Conservation (phyloP, 805 yeast species). For the Suhomyces prunicola region DNA sequence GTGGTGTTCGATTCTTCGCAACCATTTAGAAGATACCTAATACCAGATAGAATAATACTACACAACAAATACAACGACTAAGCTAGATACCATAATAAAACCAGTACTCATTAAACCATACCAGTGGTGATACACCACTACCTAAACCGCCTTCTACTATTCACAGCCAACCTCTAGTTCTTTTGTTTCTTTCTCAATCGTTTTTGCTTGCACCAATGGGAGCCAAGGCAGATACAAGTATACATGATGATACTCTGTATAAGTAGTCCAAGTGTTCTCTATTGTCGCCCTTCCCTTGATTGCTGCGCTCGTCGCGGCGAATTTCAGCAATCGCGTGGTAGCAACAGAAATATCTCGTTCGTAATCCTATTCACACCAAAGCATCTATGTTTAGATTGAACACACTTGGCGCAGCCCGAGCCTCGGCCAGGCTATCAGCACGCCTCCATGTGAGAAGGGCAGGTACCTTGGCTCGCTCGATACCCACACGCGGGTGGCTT, state of each 20-base stretch:
- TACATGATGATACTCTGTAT: no score
- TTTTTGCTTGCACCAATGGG: no score
- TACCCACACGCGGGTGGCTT: background rate
- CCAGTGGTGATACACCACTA: no score
- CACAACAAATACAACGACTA: no score
- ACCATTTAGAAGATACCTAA: constrained; percentile 22
- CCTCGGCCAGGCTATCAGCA: background rate
- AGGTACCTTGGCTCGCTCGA: background rate
- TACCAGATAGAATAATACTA: background rate
- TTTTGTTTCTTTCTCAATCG: no score
- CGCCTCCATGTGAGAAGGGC: background rate
- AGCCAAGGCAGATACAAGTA: no score
- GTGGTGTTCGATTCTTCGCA: constrained; percentile 43
- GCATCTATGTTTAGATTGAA: background rate
- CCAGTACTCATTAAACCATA: no score
- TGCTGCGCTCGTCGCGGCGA: background rate
- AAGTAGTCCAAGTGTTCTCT: no score
- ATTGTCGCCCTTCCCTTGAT: no score
- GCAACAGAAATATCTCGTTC: background rate
- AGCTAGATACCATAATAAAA: no score
- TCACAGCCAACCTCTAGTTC: no score
- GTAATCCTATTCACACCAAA: background rate
- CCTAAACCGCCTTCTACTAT: no score
- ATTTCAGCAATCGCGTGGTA: background rate
- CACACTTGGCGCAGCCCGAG: background rate